Percentiles rank a stretch among this genome's conserved stretches.
phyloP scores from a whole-genome alignment of 2,329 filamentous ascomycete species.

The Colletotrichum camelliae region DNA sequence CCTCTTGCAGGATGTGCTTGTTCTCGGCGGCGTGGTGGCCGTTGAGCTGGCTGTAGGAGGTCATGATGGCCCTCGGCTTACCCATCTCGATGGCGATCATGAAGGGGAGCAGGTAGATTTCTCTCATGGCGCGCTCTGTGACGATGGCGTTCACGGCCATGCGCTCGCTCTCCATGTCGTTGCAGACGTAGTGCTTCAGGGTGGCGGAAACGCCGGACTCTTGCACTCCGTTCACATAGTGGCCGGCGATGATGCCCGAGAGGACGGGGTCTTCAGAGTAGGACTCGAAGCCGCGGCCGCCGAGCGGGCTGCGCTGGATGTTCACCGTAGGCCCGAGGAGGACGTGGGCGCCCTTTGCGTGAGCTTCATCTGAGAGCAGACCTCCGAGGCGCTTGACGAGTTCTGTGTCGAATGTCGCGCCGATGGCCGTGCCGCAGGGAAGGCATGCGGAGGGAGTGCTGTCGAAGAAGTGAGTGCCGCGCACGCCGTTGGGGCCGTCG shows the following conservation, averaged over 20 bases:
- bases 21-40: slow-evolving; percentile 38
- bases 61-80: slow-evolving; percentile 61
- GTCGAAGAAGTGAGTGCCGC: slow-evolving; percentile 72
- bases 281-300: slow-evolving; percentile 65
- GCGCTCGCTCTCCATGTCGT: slow-evolving; percentile 64
- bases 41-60: slow-evolving; percentile 51
- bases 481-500: slow-evolving; percentile 42
- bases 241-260: slow-evolving; percentile 57
- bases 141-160: slow-evolving; percentile 60
- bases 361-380: slow-evolving; percentile 57
- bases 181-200: slow-evolving; percentile 66
- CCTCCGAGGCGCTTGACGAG: slow-evolving; percentile 56
- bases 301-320: slow-evolving; percentile 63
- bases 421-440: slow-evolving; percentile 62
- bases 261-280: slow-evolving; percentile 64
- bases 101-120: slow-evolving; percentile 64
- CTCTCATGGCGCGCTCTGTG: slow-evolving; percentile 60
- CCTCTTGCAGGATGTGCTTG: slow-evolving; percentile 49
- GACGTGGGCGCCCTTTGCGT: slow-evolving; percentile 61
- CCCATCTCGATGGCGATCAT: slow-evolving; percentile 59
- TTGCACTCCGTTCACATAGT: slow-evolving; percentile 60
- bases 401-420: slow-evolving; percentile 60
- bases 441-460: slow-evolving; percentile 64
- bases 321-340: slow-evolving; percentile 68
- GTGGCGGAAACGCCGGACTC: slow-evolving; percentile 60